Evolutionary conservation across 2,329 filamentous ascomycete genomes (phyloP).

Genomic region (Nigrospora oryzae): DNA sequence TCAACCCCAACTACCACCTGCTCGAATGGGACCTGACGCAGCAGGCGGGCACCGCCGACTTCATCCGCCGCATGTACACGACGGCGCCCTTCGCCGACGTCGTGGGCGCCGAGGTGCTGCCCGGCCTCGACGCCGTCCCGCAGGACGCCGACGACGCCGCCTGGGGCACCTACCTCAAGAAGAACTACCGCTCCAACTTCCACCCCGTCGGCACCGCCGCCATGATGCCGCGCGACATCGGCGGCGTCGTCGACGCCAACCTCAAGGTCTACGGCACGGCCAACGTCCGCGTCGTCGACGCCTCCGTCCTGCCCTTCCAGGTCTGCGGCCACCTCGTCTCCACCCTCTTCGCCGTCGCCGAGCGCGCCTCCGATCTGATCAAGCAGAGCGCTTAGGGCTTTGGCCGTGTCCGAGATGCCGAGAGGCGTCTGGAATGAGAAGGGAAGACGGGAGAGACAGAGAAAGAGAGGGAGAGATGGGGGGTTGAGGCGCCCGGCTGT

Average conservation of each 20-base stretch:
- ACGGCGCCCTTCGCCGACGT: constrained; percentile 6
- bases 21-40: constrained; percentile 25
- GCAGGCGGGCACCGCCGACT: constrained; percentile 22
- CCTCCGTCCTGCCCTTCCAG: constrained; percentile 35
- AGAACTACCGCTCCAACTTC: constrained; percentile 13
- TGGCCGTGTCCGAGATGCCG: no score
- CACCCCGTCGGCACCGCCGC: constrained; percentile 35
- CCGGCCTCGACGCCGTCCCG: constrained; percentile 7
- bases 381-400: constrained; percentile 2
- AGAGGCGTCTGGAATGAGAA: no score
- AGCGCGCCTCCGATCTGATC: constrained; percentile 25
- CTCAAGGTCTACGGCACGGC: constrained; percentile 38
- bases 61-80: constrained; percentile 9
- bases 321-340: constrained; percentile 36
- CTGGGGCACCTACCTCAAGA: constrained; percentile 1
- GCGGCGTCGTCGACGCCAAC: constrained; percentile 33
- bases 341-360: constrained; percentile 40
- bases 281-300: constrained; percentile 36
- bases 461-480: no score
- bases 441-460: no score
- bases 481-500: no score
- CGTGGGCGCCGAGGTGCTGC: constrained; percentile 6
- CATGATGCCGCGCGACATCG: constrained; percentile 34
- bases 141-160: neutral
- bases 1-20: constrained; percentile 32